Evolutionary conservation across 176 grass and related monocot species (phyloP), one percentile per base, ranked within the genome.

Genomic region (Musa acuminata): DNA sequence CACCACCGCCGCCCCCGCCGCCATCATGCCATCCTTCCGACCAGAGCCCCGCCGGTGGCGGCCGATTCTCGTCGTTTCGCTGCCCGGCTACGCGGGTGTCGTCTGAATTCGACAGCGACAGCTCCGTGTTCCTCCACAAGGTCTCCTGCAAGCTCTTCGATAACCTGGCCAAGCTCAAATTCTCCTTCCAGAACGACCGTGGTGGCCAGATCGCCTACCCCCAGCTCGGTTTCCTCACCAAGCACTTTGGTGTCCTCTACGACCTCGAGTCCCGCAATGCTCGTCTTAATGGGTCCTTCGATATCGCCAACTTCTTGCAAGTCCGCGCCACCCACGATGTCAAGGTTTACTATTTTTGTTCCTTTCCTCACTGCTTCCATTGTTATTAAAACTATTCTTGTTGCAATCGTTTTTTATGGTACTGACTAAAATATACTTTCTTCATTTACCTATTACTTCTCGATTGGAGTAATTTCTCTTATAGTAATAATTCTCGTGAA

Each of bases 111-210:
- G 90, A 94, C 53, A 99, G 88, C 86, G 86, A 81, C 48, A 84
- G 76, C 72, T 78, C 79, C 63, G 12, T 84, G 19, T 89, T 99
- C 76, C 55, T 81, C 63, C 85, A 99, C 84, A 99, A 99, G 85
- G 72, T 99, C 75, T 94, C 95, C 43, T 99, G 90, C 86, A 93
- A 94, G 84, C 72, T 99, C 76, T 80, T 84, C 14, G 90, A 87
- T 1, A 86, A 80, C 0, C 88, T 94, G 67, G 90, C 95, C 53
- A 99, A 99, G 88, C 82, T 99, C 71, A 92, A 87, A 52, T 75
- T 94, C n/a, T 87, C 84, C 68, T 99, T 92, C 82, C 88, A 87
- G 80, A 94, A 88, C 90, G 84, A 94, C 50, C 75, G 63, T 22
- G 84, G 79, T 52, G 84, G 76, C 13, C 64, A 75, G 55, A 52